Base-by-base conservation (phyloP, 176 grass and related monocot genomes). In the Poa annua region DNA sequence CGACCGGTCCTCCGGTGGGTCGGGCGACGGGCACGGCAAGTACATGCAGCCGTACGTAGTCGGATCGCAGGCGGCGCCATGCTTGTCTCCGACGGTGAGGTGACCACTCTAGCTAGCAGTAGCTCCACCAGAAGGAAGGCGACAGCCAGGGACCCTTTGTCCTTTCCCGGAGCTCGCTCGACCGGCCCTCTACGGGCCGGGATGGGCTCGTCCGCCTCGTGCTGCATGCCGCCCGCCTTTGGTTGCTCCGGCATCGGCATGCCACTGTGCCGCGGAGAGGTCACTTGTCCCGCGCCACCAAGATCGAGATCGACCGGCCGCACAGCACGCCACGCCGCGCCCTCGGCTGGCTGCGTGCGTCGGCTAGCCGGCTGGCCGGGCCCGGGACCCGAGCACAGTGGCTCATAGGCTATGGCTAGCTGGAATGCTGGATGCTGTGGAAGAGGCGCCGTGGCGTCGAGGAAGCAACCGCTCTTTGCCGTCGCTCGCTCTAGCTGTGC, bases 261-360 rank as follows among this genome's bases (percentile, higher is more conserved):
- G n/a, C n/a, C 65, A 81, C 85, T 86, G 85, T 86, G 85, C 34
- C 8, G 24, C 85, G 72, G 85, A 86, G 85, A 86, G 12, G 47
- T 81, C 85, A 75, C 41, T 10, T 7, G 7, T 32, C 70, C 44
- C 22, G 44, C 70, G 42, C 22, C 70, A 50, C 70, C 3, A 47
- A 47, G 1, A 48, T 72, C 69, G 63, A 39, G n/a, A n/a, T 29
- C 8, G 7, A 36, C 59, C 24, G 12, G 59, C 59, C 25, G 25
- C 11, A 11, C 33, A 36, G 64, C 67, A 4, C 67, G 5, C 39
- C 67, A 71, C 67, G 69, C n/a, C 42, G 42, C 22, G 42, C 24
- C 45, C 24, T 44, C 4, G 70, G 22, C 70, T 39, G 6, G 20
- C 66, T 44, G 68, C 68, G 8, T 13, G 11, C 66, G 66, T 41